Evolutionary conservation across 2,329 filamentous ascomycete species (phyloP), one percentile per base, ranked within the genome.

Genomic region (Sphaerulina vaccinii): DNA sequence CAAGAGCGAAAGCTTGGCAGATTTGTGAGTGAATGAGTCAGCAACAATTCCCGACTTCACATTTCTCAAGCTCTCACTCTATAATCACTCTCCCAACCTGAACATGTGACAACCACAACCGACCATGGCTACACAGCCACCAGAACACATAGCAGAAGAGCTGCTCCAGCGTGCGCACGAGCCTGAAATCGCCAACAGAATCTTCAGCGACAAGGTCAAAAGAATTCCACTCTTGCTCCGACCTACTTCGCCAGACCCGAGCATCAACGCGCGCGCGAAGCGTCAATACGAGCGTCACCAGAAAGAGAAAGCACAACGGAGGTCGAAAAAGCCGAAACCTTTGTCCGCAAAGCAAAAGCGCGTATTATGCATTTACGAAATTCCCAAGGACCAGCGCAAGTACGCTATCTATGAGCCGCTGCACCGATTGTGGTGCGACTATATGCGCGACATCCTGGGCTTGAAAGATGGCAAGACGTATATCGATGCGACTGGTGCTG

Each of bases 201-300:
- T 96, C 70, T 92, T 87, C 76, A 78, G 79, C 56, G 88, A 95
- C 58, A 90, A 90, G 71, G 83, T 96, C 68, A 83, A 89, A 63
- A 85, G 89, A 66, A 89, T 90, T 40, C 85, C 89, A 0, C 83
- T 96, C 51, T 83, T 86, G 64, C 82, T 96, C 3, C 84, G 86
- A 36, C 85, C 89, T 5, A 86, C 85, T 18, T 89, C 87, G 0
- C 87, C 89, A 69, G 82, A 63, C 60, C 65, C 72, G 10, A 68
- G 65, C 55, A 72, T 74, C 44, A 80, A 83, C 62, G 79, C 80
- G 16, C 83, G 85, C 55, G 74, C 69, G 35, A 64, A 68, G 29
- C 70, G 70, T 44, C 69, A 73, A 46, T 55, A 66, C 50, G 61
- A 62, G 35, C 66, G 68, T 19, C 59, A 61, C 3, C 60, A 61